Conservation (phyloP, 2,329 filamentous ascomycete genomes). For the Cladosporium sp. region DNA sequence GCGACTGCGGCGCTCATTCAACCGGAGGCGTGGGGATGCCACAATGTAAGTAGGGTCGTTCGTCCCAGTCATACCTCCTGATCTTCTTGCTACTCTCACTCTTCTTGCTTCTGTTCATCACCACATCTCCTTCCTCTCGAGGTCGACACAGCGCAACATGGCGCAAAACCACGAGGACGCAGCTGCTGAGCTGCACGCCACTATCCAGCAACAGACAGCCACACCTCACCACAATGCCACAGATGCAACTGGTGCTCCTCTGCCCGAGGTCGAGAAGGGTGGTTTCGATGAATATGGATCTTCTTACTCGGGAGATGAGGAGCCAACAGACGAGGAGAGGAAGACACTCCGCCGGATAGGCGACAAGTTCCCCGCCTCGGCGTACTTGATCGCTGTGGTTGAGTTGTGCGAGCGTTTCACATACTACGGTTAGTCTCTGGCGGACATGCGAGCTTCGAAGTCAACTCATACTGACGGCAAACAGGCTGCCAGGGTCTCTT, state of each 20-base stretch:
- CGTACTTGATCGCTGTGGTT: conserved; percentile 50
- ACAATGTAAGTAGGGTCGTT: conserved; percentile 15
- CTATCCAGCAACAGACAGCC: not conserved
- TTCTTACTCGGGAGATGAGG: conserved; percentile 35
- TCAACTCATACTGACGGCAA: not conserved
- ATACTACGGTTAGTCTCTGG: not conserved
- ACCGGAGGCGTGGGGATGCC: conserved; percentile 3
- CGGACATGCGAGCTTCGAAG: conserved; percentile 21
- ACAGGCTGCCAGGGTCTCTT: conserved; percentile 41
- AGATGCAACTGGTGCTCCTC: conserved; percentile 14
- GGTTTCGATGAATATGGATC: conserved; percentile 19
- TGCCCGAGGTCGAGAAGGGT: conserved; percentile 10
- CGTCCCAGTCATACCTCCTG: conserved; percentile 11
- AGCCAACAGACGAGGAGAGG: conserved; percentile 46
- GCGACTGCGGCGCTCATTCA: conserved; percentile 1
- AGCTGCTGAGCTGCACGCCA: conserved; percentile 27
- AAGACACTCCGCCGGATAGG: conserved; percentile 46
- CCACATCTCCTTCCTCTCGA: not conserved
- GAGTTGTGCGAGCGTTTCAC: conserved; percentile 54
- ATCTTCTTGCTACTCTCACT: not conserved
- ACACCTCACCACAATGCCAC: not conserved
- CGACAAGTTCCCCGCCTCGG: conserved; percentile 48
- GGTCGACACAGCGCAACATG: conserved; percentile 21
- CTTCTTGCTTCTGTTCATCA: not conserved
- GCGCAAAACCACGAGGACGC: conserved; percentile 32